These are phyloP conservation scores for Colletotrichum sp. DNA, from an alignment of 2,329 filamentous ascomycete species.

Conservation along the genomic window DNA sequence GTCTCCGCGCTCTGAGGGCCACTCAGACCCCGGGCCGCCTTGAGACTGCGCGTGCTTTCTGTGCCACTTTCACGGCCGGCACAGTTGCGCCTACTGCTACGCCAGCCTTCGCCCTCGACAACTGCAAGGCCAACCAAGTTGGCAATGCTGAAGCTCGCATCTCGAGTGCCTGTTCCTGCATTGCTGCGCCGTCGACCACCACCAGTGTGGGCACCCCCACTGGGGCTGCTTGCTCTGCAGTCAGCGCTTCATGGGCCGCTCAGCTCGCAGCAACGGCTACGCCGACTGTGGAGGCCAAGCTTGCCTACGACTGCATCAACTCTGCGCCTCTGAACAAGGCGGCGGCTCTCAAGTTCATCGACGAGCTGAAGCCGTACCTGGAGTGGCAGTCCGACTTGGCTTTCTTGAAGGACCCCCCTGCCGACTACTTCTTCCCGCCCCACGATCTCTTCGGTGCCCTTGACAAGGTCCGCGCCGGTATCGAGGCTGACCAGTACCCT, in stretches of 20 bases:
- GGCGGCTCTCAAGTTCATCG: conserved; percentile 36
- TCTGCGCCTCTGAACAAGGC: conserved; percentile 40
- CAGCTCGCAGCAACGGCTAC: neutral
- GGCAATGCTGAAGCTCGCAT: neutral
- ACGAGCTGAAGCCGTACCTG: conserved; percentile 42
- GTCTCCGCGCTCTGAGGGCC: conserved; percentile 37
- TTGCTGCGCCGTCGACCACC: neutral
- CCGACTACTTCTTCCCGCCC: conserved; percentile 50
- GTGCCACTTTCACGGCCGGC: conserved; percentile 14
- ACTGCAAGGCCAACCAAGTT: neutral
- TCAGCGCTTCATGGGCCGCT: neutral
- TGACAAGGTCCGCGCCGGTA: conserved; percentile 32
- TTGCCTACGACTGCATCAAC: conserved; percentile 40
- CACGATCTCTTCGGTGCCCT: conserved; percentile 42
- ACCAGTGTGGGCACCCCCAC: neutral
- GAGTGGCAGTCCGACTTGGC: conserved; percentile 53
- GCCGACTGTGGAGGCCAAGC: conserved; percentile 33
- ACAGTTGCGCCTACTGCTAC: neutral
- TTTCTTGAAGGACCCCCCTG: conserved; percentile 55
- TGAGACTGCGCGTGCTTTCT: conserved; percentile 33
- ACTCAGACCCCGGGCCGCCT: conserved; percentile 35
- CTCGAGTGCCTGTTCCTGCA: neutral
- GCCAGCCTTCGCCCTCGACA: neutral
- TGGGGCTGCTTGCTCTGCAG: neutral
- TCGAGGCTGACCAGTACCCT: conserved; percentile 36